A percentile compares a stretch with the other conserved stretches of the same genome.
Evolutionary conservation across 371 early-diverging fungal species (phyloP).

Genomic region (Chytridium lagenaria): DNA sequence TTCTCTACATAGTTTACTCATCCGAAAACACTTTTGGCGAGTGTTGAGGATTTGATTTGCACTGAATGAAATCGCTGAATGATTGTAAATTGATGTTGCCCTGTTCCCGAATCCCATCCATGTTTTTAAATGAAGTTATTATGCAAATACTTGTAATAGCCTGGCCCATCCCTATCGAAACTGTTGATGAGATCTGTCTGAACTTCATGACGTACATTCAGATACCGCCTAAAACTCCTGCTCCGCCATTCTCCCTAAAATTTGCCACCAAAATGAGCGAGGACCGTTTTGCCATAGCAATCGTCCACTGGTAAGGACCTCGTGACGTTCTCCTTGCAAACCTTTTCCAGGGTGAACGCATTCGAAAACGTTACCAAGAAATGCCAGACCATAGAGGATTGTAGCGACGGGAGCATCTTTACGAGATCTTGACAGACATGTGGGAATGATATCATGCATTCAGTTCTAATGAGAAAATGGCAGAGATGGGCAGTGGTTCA

Average conservation of each 20-base stretch:
- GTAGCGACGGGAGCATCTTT: slow-evolving; percentile 77
- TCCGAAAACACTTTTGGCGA: slow-evolving; percentile 18
- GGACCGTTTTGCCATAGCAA: background rate
- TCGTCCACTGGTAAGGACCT: background rate
- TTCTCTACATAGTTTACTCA: slow-evolving; percentile 78
- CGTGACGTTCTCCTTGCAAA: background rate
- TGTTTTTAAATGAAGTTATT: too few relatives aligned
- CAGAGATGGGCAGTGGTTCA: slow-evolving; percentile 89
- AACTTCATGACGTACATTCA: too few relatives aligned
- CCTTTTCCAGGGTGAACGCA: slow-evolving; percentile 65
- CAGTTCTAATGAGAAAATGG: too few relatives aligned
- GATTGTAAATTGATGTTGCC: too few relatives aligned
- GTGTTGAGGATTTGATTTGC: background rate
- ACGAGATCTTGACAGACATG: slow-evolving; percentile 85
- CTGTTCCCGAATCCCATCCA: too few relatives aligned
- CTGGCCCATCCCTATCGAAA: too few relatives aligned
- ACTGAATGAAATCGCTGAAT: too few relatives aligned
- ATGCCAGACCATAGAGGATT: slow-evolving; percentile 68
- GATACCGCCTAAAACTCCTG: too few relatives aligned
- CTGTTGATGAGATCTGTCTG: too few relatives aligned
- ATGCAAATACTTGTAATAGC: too few relatives aligned
- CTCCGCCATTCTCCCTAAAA: too few relatives aligned
- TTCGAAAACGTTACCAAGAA: slow-evolving; percentile 70
- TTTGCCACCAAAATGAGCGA: slow-evolving; percentile 8
- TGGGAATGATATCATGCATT: too few relatives aligned